phyloP scores from a whole-genome alignment of 225 moss, liverwort and hornwort genomes.

The Sphagnum contortum region DNA sequence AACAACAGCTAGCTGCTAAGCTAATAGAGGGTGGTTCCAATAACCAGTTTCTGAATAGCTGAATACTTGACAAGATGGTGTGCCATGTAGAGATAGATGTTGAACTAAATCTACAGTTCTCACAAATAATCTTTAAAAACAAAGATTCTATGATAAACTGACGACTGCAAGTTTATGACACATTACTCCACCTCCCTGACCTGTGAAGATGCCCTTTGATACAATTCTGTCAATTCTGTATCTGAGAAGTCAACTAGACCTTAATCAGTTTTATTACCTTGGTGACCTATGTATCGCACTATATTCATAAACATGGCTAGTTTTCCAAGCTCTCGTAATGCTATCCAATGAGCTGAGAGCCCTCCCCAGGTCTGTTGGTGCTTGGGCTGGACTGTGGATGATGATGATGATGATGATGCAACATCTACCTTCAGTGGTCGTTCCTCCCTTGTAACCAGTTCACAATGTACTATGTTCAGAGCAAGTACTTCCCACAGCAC shows the following conservation, averaged over 20 bases:
- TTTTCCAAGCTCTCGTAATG: conserved; percentile 77
- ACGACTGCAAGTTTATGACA: too few species aligned
- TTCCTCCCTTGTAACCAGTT: conserved; percentile 83
- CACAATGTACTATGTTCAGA: conserved; percentile 77
- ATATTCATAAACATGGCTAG: conserved; percentile 82
- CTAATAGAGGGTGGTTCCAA: too few species aligned
- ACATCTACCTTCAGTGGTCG: conserved; percentile 16
- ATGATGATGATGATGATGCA: conserved; percentile 51
- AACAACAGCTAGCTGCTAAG: too few species aligned
- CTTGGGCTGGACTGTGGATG: conserved; percentile 25
- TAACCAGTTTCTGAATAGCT: too few species aligned
- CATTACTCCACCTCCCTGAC: too few species aligned
- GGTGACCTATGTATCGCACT: background rate
- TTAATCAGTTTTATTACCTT: background rate
- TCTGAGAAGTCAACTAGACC: conserved; percentile 10
- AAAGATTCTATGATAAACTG: too few species aligned
- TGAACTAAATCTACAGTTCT: too few species aligned
- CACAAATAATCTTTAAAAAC: too few species aligned
- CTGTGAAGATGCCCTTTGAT: too few species aligned
- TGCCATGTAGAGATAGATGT: too few species aligned
- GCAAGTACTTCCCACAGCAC: conserved; percentile 83
- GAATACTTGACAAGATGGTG: too few species aligned
- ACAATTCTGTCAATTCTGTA: background rate
- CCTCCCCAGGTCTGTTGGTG: conserved; percentile 47
- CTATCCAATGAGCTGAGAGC: conserved; percentile 82